A percentile compares a stretch with the other conserved stretches of the same genome.
These are phyloP conservation scores for Ganoderma multipileum DNA, from an alignment of 1,284 basidiomycete species.

Conservation along the genomic window DNA sequence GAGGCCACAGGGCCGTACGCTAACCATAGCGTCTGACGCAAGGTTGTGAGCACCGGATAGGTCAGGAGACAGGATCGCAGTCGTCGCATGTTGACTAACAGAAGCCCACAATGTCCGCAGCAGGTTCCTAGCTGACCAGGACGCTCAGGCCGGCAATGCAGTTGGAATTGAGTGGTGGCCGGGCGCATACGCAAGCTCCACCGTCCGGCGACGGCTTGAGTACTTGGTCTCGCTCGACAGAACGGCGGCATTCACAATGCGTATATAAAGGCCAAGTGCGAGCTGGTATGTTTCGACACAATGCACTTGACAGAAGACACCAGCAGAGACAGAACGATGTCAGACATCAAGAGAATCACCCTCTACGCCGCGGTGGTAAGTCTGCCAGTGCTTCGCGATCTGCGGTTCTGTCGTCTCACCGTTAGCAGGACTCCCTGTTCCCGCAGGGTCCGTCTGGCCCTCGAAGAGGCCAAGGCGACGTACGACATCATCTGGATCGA, in stretches of 20 bases:
- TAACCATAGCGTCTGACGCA: no score
- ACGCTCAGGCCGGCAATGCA: neutral
- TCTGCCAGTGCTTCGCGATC: neutral
- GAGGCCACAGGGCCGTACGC: no score
- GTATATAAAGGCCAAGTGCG: neutral
- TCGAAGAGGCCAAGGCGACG: slow-evolving; percentile 57
- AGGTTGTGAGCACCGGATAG: no score
- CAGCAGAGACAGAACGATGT: neutral
- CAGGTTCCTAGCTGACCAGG: neutral
- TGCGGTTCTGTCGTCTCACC: neutral
- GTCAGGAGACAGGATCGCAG: neutral
- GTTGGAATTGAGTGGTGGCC: neutral
- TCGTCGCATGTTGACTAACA: neutral
- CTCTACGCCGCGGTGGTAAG: slow-evolving; percentile 56
- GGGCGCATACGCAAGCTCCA: neutral
- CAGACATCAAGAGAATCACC: slow-evolving; percentile 43
- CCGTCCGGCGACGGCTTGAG: neutral
- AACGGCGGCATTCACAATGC: neutral
- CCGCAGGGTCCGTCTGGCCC: slow-evolving; percentile 47
- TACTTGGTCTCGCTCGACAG: neutral
- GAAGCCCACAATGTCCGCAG: neutral
- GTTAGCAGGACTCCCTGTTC: slow-evolving; percentile 12
- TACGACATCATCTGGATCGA: slow-evolving; percentile 62
- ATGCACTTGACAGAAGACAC: neutral
- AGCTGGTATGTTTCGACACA: neutral